Base-by-base conservation (phyloP, 768 basidiomycete species). In the Pleurotus pulmonarius region DNA sequence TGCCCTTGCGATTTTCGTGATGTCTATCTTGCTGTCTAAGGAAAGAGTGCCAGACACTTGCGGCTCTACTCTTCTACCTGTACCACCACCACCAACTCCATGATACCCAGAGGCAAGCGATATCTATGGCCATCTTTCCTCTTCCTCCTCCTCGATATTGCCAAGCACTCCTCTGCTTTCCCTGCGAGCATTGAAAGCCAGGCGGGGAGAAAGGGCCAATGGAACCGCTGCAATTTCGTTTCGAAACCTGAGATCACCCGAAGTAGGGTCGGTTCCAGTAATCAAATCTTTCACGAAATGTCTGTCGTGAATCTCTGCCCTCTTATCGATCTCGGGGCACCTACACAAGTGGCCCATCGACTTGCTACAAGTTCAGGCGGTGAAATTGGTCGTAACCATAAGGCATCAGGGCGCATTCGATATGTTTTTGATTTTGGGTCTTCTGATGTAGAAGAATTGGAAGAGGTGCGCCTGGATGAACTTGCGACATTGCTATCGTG, bases 71-170 rank as follows among this genome's bases (percentile, higher is more conserved):
- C 39, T 53, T 53, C 37, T 38, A n/a, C 38, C 41, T 37, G 38
- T 37, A 53, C 51, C 51, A 39, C 39, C 51, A 53, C 24, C 39
- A 53, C 39, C 38, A 13, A 34, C 51, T 53, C 51, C 51, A 53
- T 53, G 51, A 53, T 53, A 53, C 51, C 51, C 51, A 41, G 51
- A 40, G 51, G 51, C 20, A n/a, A 26, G n/a, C 25, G 22, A n/a
- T 34, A 49, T 34, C 48, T 49, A 12, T 53, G 20, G 39, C 51
- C 51, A n/a, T 53, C 51, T 40, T 25, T 53, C 51, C 34, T 53
- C 11, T 24, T 18, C n/a, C 15, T 53, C 51, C 18, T 41, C 20
- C 12, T 53, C 51, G 22, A 41, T 8, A 34, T 41, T 37, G 16
- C 34, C 38, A n/a, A 40, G 20, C 49, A 16, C n/a, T 44, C 41